Conservation (phyloP, 2,329 filamentous ascomycete genomes). For the Fusarium sambucinum region DNA sequence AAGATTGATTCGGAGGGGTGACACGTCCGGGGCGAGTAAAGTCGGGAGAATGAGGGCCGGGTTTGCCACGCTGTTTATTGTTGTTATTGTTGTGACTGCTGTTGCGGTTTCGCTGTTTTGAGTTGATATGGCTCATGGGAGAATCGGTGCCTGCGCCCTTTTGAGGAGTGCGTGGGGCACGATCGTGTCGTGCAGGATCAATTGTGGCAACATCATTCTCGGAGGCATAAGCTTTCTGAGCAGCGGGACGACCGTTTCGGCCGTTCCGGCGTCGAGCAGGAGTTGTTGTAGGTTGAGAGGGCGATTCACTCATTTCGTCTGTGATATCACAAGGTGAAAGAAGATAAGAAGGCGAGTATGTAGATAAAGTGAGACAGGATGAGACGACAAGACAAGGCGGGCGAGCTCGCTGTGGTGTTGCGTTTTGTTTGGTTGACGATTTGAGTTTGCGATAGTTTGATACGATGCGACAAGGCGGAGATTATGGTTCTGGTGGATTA, state of each 20-base stretch:
- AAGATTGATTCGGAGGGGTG: conserved; percentile 58
- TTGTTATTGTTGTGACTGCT: conserved; percentile 23
- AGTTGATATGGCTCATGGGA: conserved; percentile 48
- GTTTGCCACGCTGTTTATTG: conserved; percentile 52
- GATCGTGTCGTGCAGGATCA: conserved; percentile 51
- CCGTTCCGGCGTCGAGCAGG: conserved; percentile 55
- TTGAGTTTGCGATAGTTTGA: conserved; percentile 4
- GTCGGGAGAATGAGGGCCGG: conserved; percentile 57
- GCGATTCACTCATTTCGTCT: conserved; percentile 52
- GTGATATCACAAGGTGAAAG: conserved; percentile 7
- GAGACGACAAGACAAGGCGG: conserved; percentile 3
- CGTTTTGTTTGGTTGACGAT: conserved; percentile 13
- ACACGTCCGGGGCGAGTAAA: conserved; percentile 56
- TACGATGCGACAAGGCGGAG: conserved; percentile 26
- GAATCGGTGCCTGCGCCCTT: conserved; percentile 56
- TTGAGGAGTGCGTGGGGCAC: conserved; percentile 61
- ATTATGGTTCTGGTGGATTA: conserved; percentile 40
- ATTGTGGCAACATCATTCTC: conserved; percentile 63
- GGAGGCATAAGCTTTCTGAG: conserved; percentile 69
- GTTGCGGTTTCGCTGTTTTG: conserved; percentile 50
- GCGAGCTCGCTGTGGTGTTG: conserved; percentile 7
- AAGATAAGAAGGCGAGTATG: not conserved
- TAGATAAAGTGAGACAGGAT: conserved; percentile 13
- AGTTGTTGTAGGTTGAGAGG: conserved; percentile 52
- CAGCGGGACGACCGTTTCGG: conserved; percentile 57